A percentile compares a stretch with the other conserved stretches of the same genome.
Evolutionary conservation across 257 asterid species (phyloP).

Genomic region (Penstemon newberryi): DNA sequence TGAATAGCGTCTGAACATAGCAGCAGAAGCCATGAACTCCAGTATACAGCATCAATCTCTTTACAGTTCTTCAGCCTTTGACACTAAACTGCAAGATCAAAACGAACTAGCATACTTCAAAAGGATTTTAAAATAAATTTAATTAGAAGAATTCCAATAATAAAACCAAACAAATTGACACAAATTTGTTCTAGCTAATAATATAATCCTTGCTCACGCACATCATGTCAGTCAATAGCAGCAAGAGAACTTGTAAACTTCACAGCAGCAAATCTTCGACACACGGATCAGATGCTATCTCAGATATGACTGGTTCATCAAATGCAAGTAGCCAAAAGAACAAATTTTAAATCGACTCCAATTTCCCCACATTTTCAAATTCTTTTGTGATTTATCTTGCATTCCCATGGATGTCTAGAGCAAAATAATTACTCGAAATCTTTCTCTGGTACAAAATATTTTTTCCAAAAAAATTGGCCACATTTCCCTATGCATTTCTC

Average conservation of each 20-base stretch:
- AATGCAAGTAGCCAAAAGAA: constrained; percentile 19
- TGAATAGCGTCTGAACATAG: constrained; percentile 28
- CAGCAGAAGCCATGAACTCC: constrained; percentile 11
- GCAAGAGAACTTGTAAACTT: not conserved
- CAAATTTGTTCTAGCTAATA: not conserved
- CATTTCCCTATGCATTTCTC: too few relatives aligned
- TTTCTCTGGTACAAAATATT: too few relatives aligned
- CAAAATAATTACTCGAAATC: too few relatives aligned
- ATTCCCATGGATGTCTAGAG: too few relatives aligned
- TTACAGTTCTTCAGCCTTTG: constrained; percentile 7
- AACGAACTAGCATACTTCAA: not conserved
- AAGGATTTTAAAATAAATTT: too few relatives aligned
- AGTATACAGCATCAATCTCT: not conserved
- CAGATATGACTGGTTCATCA: constrained; percentile 10
- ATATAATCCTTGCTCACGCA: not conserved
- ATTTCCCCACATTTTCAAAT: too few relatives aligned
- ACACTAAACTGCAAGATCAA: constrained; percentile 19
- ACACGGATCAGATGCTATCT: not conserved
- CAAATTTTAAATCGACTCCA: not conserved
- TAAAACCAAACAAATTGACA: not conserved
- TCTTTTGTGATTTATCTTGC: too few relatives aligned
- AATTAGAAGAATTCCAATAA: not conserved
- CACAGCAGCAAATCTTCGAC: not conserved
- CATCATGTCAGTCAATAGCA: not conserved
- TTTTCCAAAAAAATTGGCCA: too few relatives aligned